These are phyloP conservation scores for Fraxinus dipetala DNA, from an alignment of 305 asterid genomes.

Conservation along the genomic window DNA sequence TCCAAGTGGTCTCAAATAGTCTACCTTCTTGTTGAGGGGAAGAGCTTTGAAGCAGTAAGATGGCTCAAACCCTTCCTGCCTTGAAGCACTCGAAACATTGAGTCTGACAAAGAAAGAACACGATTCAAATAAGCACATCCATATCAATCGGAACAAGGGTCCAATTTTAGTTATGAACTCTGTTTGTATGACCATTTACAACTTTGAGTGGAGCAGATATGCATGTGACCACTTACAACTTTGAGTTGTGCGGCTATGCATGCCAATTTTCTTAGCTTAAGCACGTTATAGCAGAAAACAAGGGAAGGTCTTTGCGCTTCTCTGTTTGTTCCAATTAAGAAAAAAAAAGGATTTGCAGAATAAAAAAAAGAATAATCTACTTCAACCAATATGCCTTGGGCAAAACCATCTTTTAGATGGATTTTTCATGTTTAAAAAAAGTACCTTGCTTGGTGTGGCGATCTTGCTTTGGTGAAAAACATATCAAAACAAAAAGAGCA, in stretches of 20 bases:
- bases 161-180: constrained; percentile 5
- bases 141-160: background rate
- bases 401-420: background rate
- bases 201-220: background rate
- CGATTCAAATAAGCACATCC: background rate
- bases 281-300: background rate
- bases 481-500: background rate
- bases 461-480: background rate
- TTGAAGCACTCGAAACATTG: constrained; percentile 36
- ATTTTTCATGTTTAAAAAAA: background rate
- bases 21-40: constrained; percentile 78
- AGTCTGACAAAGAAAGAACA: constrained; percentile 33
- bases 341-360: background rate
- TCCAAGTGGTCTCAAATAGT: background rate
- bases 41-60: constrained; percentile 76
- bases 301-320: background rate
- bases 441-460: background rate
- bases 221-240: background rate
- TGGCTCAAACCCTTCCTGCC: constrained; percentile 38
- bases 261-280: background rate
- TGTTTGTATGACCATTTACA: background rate
- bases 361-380: background rate
- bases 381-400: background rate
- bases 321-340: background rate
- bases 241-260: background rate